Conservation (phyloP, 768 basidiomycete species). For the Tylopilus sp. region DNA sequence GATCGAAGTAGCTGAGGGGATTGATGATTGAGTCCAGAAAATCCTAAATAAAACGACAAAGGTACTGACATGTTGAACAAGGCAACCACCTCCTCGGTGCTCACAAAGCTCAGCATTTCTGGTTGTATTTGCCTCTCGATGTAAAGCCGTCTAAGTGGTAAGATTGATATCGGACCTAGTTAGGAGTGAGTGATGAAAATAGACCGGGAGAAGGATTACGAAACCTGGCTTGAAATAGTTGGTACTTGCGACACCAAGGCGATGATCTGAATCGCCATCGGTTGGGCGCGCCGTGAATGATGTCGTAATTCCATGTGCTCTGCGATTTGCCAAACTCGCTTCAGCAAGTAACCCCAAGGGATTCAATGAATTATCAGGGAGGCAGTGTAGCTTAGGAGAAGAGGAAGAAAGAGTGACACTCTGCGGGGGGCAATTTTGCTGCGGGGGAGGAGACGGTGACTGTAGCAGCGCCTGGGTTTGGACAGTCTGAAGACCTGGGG, state of each 20-base stretch:
- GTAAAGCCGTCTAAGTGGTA: constrained; percentile 76
- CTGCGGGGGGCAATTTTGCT: constrained; percentile 31
- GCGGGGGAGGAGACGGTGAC: constrained; percentile 48
- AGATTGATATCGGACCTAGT: constrained; percentile 81
- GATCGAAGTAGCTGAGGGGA: constrained; percentile 62
- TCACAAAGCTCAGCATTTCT: constrained; percentile 87
- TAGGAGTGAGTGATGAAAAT: constrained; percentile 6
- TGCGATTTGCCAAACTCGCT: constrained; percentile 74
- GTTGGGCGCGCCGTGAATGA: constrained; percentile 39
- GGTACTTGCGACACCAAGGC: constrained; percentile 78
- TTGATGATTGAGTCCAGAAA: constrained; percentile 2
- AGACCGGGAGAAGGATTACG: constrained; percentile 15
- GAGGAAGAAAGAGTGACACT: constrained; percentile 30
- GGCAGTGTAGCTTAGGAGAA: constrained; percentile 84
- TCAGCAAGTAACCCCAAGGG: constrained; percentile 92
- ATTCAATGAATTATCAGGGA: constrained; percentile 91
- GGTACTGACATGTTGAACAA: constrained; percentile 82
- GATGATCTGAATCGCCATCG: constrained; percentile 40
- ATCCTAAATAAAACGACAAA: neutral
- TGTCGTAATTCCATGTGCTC: constrained; percentile 47
- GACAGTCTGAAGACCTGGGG: constrained; percentile 52
- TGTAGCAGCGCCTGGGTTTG: constrained; percentile 57
- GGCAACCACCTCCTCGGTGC: constrained; percentile 85
- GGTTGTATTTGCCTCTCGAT: constrained; percentile 91
- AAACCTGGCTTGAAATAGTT: constrained; percentile 91